Conservation (phyloP, 2,329 filamentous ascomycete species). For the Curvularia lunata region DNA sequence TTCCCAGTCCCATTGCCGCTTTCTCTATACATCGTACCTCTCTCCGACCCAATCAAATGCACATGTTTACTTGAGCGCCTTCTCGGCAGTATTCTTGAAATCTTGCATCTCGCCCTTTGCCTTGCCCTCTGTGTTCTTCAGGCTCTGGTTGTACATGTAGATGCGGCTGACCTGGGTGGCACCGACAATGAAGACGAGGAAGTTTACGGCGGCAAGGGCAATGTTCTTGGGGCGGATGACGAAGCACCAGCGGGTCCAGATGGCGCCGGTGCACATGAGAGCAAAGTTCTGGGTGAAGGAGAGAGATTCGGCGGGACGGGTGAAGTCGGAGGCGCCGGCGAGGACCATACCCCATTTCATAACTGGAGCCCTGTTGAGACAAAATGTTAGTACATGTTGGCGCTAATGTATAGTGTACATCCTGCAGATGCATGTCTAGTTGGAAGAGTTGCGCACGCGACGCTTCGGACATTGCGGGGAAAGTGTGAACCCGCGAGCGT, state of each 20-base stretch:
- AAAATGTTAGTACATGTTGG: conserved; percentile 8
- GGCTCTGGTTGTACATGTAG: conserved; percentile 65
- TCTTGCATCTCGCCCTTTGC: conserved; percentile 46
- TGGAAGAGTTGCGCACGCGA: conserved; percentile 1
- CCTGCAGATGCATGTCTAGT: background rate
- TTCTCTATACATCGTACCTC: background rate
- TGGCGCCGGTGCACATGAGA: conserved; percentile 86
- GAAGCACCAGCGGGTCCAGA: conserved; percentile 99
- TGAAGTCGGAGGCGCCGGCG: conserved; percentile 89
- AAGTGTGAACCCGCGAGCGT: background rate
- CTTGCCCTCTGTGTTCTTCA: conserved; percentile 59
- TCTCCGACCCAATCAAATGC: background rate
- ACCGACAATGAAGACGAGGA: conserved; percentile 92
- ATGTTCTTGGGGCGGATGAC: conserved; percentile 94
- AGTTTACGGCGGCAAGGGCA: conserved; percentile 94
- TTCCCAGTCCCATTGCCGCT: too few species aligned
- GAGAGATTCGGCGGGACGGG: conserved; percentile 88
- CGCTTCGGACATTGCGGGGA: conserved; percentile 15
- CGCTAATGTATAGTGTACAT: background rate
- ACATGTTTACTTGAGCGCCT: conserved; percentile 8
- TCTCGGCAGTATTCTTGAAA: conserved; percentile 40
- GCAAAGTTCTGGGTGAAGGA: conserved; percentile 92
- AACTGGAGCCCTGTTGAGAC: conserved; percentile 75
- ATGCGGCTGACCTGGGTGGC: conserved; percentile 83
- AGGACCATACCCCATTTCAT: conserved; percentile 96